Percentiles rank a stretch among this genome's conserved stretches.
These are phyloP conservation scores for Vigna angularis DNA, from an alignment of 306 rosid genomes.

Conservation along the genomic window DNA sequence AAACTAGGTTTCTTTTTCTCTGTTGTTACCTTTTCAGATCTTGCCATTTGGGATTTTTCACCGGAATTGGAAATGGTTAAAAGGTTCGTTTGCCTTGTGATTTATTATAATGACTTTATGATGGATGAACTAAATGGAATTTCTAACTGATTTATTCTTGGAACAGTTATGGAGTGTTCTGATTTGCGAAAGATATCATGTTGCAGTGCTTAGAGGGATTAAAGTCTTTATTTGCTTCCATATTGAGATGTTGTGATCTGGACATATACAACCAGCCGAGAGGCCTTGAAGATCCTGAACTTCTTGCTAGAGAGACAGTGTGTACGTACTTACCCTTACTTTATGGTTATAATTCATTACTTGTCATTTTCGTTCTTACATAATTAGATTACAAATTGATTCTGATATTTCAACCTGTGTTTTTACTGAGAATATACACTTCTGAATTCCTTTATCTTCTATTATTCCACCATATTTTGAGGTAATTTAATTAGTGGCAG, in stretches of 20 bases:
- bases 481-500: not conserved
- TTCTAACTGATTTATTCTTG: constrained; percentile 43
- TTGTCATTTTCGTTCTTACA: not conserved
- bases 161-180: constrained; percentile 78
- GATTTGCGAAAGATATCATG: constrained; percentile 76
- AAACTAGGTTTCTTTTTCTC: constrained; percentile 27
- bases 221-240: constrained; percentile 66
- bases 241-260: constrained; percentile 76
- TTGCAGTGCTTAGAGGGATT: constrained; percentile 82
- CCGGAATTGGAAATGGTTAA: constrained; percentile 77
- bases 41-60: constrained; percentile 45
- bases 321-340: constrained; percentile 62
- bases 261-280: constrained; percentile 76
- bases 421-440: constrained; percentile 13
- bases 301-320: constrained; percentile 92
- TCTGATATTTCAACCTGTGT: constrained; percentile 12
- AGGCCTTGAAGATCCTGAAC: constrained; percentile 92
- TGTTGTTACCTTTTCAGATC: constrained; percentile 38
- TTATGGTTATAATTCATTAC: constrained; percentile 1
- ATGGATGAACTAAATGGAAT: constrained; percentile 29
- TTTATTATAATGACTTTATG: constrained; percentile 24
- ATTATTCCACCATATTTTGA: constrained; percentile 10
- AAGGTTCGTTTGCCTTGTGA: constrained; percentile 53
- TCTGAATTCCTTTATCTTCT: constrained; percentile 16
- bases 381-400: constrained; percentile 10